Evolutionary conservation across 78 protist genomes (phyloP).

Genomic region (Polysphondylium violaceum): DNA sequence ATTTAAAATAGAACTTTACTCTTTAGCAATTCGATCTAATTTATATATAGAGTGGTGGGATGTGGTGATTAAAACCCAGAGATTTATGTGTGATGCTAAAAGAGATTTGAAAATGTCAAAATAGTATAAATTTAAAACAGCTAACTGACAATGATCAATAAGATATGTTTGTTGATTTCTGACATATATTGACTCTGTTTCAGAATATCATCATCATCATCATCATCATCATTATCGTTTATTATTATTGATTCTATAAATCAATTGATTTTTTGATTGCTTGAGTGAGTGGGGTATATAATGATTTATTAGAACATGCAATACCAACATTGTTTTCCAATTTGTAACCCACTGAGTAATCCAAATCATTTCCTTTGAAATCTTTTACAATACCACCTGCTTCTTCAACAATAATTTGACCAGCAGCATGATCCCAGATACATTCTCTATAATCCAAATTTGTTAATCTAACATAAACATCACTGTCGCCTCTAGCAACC

Average conservation of each 20-base stretch:
- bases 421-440: constrained; percentile 84
- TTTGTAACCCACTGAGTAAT: constrained; percentile 48
- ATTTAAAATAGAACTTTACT: no score
- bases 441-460: constrained; percentile 51
- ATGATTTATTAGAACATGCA: constrained; percentile 44
- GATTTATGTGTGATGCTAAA: no score
- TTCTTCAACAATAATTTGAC: constrained; percentile 68
- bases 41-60: no score
- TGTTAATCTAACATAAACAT: constrained; percentile 70
- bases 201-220: no score
- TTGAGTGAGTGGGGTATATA: not conserved
- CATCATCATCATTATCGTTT: no score
- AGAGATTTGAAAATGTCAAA: no score
- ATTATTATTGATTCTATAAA: not conserved
- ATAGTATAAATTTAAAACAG: no score
- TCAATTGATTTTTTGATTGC: constrained; percentile 66
- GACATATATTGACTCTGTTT: no score
- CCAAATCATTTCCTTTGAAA: constrained; percentile 34
- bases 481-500: constrained; percentile 84
- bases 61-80: no score
- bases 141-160: no score
- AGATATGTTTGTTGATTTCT: no score
- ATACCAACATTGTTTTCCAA: constrained; percentile 54
- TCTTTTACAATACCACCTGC: constrained; percentile 81
- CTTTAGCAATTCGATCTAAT: no score